Evolutionary conservation across 768 basidiomycete species (phyloP).

Genomic region (Calocybe cyanea): DNA sequence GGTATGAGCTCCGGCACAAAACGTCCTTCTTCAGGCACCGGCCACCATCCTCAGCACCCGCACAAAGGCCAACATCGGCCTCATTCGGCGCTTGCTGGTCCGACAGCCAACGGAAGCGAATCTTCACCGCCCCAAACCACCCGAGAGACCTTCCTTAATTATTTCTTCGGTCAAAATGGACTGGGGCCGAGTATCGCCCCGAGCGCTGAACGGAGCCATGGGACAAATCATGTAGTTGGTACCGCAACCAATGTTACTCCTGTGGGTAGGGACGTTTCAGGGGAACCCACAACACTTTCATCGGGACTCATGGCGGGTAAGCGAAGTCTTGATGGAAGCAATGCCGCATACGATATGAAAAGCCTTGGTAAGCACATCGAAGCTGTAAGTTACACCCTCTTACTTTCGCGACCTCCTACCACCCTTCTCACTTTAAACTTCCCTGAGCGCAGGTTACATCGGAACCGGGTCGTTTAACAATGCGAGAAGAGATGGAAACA

Average conservation of each 20-base stretch:
- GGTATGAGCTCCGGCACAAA: conserved; percentile 23
- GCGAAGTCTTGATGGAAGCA: conserved; percentile 65
- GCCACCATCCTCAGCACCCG: conserved; percentile 16
- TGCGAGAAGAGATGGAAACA: conserved; percentile 96
- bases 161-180: conserved; percentile 94
- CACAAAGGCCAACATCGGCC: conserved; percentile 23
- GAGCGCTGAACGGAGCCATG: conserved; percentile 37
- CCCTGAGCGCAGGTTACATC: conserved; percentile 33
- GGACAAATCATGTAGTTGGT: conserved; percentile 18
- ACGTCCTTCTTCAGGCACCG: conserved; percentile 33
- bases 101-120: conserved; percentile 21
- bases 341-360: conserved; percentile 97
- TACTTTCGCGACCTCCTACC: conserved; percentile 4
- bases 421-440: conserved; percentile 8
- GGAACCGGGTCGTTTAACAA: conserved; percentile 60
- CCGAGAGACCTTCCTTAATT: conserved; percentile 91
- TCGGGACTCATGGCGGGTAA: conserved; percentile 67
- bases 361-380: conserved; percentile 97
- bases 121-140: conserved; percentile 49
- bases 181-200: conserved; percentile 66
- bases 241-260: conserved; percentile 31
- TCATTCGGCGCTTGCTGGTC: conserved; percentile 33
- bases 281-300: conserved; percentile 44
- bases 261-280: conserved; percentile 64
- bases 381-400: conserved; percentile 59